Base-by-base conservation (phyloP, 2,329 filamentous ascomycete genomes). In the Ophiostoma sp. region DNA sequence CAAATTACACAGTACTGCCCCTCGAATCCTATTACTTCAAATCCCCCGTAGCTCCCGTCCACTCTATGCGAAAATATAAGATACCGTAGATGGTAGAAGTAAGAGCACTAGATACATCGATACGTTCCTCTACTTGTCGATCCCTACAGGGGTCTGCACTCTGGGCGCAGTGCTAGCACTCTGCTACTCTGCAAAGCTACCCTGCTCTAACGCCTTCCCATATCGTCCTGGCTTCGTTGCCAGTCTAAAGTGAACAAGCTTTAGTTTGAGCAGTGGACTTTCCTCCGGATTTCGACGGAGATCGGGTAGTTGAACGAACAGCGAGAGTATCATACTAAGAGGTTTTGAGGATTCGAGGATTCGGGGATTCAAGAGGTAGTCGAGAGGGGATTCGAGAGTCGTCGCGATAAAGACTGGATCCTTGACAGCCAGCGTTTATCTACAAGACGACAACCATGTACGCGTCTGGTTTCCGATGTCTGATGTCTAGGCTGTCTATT, bases 141-240 rank as follows among this genome's bases (percentile, higher is more conserved):
- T 57, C 52, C n/a, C 52, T 10, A 57, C 52, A 27, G 52, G 52
- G 52, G 52, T 57, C 52, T 57, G n/a, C 52, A 27, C 52, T 17
- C 52, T 17, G 4, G 6, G 44, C 17, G 7, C 11, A n/a, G 10
- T 41, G 20, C n/a, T 57, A 57, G 52, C 52, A 27, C 52, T 57
- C 52, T 23, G n/a, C 52, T 11, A 57, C 52, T 8, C 23, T 57
- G 20, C 5, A 57, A 57, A 57, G 52, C 52, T 1, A 57, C 52
- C n/a, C 23, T 11, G 17, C 52, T 27, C 27, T 27, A n/a, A 27
- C 52, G 52, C 52, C 52, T 57, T 57, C 52, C 52, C 52, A 27
- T 57, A 57, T 57, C 52, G 52, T 57, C 52, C 23, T 57, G 52
- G 52, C 52, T 57, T 57, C 52, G 23, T 57, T 57, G 52, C 4